Evolutionary conservation across 108 stramenopile species (phyloP).

Genomic region (Bacterosira constricta): DNA sequence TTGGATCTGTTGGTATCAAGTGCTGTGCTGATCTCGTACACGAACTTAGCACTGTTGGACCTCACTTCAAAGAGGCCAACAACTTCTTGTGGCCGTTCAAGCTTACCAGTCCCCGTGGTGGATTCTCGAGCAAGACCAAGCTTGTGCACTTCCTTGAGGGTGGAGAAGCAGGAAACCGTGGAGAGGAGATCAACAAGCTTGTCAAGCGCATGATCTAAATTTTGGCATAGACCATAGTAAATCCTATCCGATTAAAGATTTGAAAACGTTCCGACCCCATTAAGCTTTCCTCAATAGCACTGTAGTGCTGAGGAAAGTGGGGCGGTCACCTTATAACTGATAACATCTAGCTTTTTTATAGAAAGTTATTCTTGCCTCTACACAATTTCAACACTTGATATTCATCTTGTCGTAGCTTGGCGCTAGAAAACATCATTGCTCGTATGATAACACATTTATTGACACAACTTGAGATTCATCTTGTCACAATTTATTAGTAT

Average conservation of each 20-base stretch:
- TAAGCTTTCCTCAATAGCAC: constrained; percentile 26
- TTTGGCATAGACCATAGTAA: constrained; percentile 35
- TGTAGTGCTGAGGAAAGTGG: constrained; percentile 23
- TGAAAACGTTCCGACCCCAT: constrained; percentile 86
- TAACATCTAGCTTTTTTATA: constrained; percentile 15
- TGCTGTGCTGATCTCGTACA: constrained; percentile 95
- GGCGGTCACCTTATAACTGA: constrained; percentile 47
- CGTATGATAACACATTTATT: no score
- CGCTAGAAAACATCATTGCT: no score
- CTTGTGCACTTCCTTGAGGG: constrained; percentile 99
- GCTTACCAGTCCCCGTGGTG: constrained; percentile 96
- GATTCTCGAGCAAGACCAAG: constrained; percentile 98
- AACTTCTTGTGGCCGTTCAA: constrained; percentile 99
- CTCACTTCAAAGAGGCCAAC: constrained; percentile 98
- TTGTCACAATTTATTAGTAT: no score
- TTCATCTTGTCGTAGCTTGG: no score
- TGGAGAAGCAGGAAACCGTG: constrained; percentile 97
- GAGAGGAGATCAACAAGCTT: constrained; percentile 95
- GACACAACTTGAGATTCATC: no score
- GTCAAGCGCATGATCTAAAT: constrained; percentile 95
- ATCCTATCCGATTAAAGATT: constrained; percentile 52
- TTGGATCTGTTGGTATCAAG: constrained; percentile 80
- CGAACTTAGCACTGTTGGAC: constrained; percentile 97
- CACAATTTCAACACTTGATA: neutral
- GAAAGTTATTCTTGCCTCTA: neutral